Evolutionary conservation across 352 stramenopile species (phyloP).

Genomic region (Bremia lactucae): DNA sequence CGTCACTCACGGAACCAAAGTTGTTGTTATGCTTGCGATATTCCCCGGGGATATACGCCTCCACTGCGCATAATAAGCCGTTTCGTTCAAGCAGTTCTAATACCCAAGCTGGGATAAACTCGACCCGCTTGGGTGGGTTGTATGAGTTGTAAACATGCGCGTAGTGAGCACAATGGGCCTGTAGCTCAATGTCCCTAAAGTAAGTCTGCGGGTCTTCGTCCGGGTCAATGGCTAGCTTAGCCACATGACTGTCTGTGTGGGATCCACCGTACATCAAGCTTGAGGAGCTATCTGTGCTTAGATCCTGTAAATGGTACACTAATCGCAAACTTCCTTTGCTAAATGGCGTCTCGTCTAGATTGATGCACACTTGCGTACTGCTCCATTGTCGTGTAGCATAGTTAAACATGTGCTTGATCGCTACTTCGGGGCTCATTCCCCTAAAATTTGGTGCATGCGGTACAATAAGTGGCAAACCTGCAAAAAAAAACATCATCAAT

Average conservation of each 20-base stretch:
- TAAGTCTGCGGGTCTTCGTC: slow-evolving; percentile 84
- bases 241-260: slow-evolving; percentile 54
- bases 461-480: slow-evolving; percentile 65
- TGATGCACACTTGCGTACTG: slow-evolving; percentile 53
- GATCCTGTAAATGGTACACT: slow-evolving; percentile 71
- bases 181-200: slow-evolving; percentile 82
- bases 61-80: slow-evolving; percentile 61
- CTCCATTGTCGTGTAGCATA: slow-evolving; percentile 66
- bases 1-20: slow-evolving; percentile 75
- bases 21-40: slow-evolving; percentile 88
- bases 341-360: slow-evolving; percentile 73
- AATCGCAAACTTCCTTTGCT: slow-evolving; percentile 72
- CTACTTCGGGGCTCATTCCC: slow-evolving; percentile 39
- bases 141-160: slow-evolving; percentile 83
- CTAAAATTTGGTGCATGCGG: slow-evolving; percentile 62
- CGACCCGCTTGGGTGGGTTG: slow-evolving; percentile 65
- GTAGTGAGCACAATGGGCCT: slow-evolving; percentile 79
- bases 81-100: slow-evolving; percentile 64
- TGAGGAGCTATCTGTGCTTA: slow-evolving; percentile 20
- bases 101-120: slow-evolving; percentile 80
- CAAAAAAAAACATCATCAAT: not conserved
- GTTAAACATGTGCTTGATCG: slow-evolving; percentile 74
- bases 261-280: slow-evolving; percentile 17
- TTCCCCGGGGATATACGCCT: slow-evolving; percentile 72
- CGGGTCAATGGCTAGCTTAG: slow-evolving; percentile 80